Evolutionary conservation across 371 early-diverging fungal species (phyloP), one percentile per base, ranked within the genome.

Genomic region (Mucor piriformis): DNA sequence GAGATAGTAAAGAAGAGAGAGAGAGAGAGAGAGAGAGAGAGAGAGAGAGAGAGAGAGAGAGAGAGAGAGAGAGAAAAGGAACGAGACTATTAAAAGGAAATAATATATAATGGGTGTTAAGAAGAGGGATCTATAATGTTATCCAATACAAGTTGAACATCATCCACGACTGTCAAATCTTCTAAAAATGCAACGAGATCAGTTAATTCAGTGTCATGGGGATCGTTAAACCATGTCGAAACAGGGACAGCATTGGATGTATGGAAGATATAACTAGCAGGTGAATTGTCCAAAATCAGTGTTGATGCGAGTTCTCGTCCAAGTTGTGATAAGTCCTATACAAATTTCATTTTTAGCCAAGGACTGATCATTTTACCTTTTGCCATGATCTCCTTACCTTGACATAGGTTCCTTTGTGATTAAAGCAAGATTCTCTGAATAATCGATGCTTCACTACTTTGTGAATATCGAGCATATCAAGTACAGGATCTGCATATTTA

Each of bases 401-500:
- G 61, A 97, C 95, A 75, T 96, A 98, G 74, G 91, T 96, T 51
- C 97, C 96, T 64, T 90, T 90, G 72, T 95, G 91, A 71, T 95
- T 88, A 53, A 88, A 86, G 76, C 99, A 99, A n/a, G 92, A 88
- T 67, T 97, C 96, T 63, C 99, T 87, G 84, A 95, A 97, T 50
- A 99, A 80, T 38, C 96, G 82, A 72, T 97, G 95, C 50, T 85
- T 83, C 23, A 99, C 89, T 3, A 92, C 94, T 40, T 83, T 76
- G 66, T 87, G 84, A 53, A 75, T 77, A 83, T 98, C 99, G 46
- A 99, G 81, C 78, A 89, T 86, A 75, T 97, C 96, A 33, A 97
- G 74, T 2, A 97, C 97, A 20, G 97, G 97, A 71, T 97, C 95
- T 27, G 97, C 99, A 68, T 99, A 99, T 92, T 93, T 96, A 57